Evolutionary conservation across 768 basidiomycete species (phyloP).

Genomic region (Gloeophyllum trabeum): DNA sequence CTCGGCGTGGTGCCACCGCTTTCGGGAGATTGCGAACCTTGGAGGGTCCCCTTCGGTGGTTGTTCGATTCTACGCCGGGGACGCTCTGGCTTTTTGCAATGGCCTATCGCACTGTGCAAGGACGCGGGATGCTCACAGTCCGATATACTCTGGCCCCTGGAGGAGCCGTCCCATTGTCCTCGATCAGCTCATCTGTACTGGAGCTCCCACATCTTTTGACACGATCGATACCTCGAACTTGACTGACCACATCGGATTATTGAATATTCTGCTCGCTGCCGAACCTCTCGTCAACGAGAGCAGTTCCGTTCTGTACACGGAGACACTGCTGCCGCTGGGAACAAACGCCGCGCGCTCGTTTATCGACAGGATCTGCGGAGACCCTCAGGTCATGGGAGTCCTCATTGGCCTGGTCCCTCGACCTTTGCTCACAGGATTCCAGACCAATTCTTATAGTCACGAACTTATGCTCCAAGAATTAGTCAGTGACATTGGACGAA

Average conservation of each 20-base stretch:
- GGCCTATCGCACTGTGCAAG: constrained; percentile 1
- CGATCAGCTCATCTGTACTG: constrained; percentile 2
- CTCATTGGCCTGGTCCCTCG: constrained; percentile 3
- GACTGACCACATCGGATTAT: constrained; percentile 10
- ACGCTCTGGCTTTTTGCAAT: constrained; percentile 7
- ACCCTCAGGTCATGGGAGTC: constrained; percentile 2
- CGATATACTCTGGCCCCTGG: constrained; percentile 6
- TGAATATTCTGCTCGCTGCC: constrained; percentile 11
- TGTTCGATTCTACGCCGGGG: constrained; percentile 9
- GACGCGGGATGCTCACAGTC: neutral
- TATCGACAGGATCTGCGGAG: constrained; percentile 1
- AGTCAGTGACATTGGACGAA: too few species aligned
- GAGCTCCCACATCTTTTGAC: constrained; percentile 10
- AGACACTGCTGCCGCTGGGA: constrained; percentile 7
- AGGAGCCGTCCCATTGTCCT: constrained; percentile 1
- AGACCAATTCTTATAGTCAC: constrained; percentile 3
- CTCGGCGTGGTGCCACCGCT: constrained; percentile 3
- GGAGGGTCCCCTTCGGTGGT: too few species aligned
- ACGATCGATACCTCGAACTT: constrained; percentile 15
- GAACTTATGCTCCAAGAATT: too few species aligned
- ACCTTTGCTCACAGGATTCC: constrained; percentile 3
- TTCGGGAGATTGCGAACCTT: too few species aligned
- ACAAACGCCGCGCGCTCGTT: neutral
- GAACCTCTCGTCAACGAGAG: constrained; percentile 7
- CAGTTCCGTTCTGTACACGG: constrained; percentile 7